phyloP scores from a whole-genome alignment of 495 filamentous ascomycete species.

The Aeminium ludgeri region DNA sequence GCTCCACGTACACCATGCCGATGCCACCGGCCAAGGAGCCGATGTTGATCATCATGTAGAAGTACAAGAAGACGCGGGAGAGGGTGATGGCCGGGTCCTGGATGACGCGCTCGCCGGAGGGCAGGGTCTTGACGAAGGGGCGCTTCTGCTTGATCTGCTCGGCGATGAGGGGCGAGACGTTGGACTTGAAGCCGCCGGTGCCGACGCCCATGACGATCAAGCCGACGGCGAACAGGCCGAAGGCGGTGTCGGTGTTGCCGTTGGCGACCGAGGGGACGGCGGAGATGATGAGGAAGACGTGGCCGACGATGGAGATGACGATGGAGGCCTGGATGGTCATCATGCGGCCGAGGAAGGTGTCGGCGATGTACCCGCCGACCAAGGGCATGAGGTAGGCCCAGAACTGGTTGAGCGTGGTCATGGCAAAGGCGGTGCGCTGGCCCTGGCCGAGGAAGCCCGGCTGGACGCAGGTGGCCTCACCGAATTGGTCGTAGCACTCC shows the following conservation, averaged over 20 bases:
- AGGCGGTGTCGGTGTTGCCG: background rate
- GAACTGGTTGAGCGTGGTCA: background rate
- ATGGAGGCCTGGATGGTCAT: slow-evolving; percentile 47
- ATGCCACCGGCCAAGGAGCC: slow-evolving; percentile 43
- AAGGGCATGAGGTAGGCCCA: slow-evolving; percentile 31
- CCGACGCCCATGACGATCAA: slow-evolving; percentile 36
- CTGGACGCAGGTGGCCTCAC: background rate
- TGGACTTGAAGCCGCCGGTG: slow-evolving; percentile 63
- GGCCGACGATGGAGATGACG: slow-evolving; percentile 26
- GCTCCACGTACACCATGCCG: slow-evolving; percentile 48
- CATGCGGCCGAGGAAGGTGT: slow-evolving; percentile 51
- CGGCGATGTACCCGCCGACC: slow-evolving; percentile 41
- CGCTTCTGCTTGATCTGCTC: slow-evolving; percentile 56
- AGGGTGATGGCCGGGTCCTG: slow-evolving; percentile 58
- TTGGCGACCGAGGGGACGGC: background rate
- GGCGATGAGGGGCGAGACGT: slow-evolving; percentile 47
- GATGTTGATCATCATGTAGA: slow-evolving; percentile 61
- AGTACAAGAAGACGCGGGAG: slow-evolving; percentile 50
- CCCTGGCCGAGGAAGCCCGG: slow-evolving; percentile 1
- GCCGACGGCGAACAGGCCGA: slow-evolving; percentile 6
- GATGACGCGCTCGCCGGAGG: slow-evolving; percentile 53
- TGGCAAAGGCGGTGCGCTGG: background rate
- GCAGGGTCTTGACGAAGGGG: slow-evolving; percentile 28
- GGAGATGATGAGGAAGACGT: slow-evolving; percentile 19
- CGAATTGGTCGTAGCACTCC: background rate